phyloP scores from a whole-genome alignment of 371 early-diverging fungal species.

The Vairimorpha apis region DNA sequence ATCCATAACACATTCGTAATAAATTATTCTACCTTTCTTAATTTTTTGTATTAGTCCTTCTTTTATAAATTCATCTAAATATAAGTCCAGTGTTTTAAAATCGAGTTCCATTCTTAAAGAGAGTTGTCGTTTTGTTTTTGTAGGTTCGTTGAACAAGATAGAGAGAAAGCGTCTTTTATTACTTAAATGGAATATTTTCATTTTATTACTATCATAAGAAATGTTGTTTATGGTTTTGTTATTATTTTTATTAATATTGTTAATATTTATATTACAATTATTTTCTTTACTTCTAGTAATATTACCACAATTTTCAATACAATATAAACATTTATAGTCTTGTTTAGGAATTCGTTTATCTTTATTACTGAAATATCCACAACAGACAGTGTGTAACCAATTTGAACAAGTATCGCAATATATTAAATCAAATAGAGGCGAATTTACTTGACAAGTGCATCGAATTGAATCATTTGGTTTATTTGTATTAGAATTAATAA shows the following conservation, averaged over 20 bases:
- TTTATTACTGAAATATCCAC: conserved; percentile 52
- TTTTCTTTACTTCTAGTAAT: too few relatives aligned
- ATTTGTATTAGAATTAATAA: too few relatives aligned
- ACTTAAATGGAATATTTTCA: too few relatives aligned
- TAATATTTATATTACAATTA: too few relatives aligned
- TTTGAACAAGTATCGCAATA: conserved; percentile 46
- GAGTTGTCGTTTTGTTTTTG: background rate
- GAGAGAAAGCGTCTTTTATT: background rate
- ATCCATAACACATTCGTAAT: background rate
- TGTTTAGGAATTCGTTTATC: conserved; percentile 51
- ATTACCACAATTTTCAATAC: background rate
- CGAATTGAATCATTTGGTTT: background rate
- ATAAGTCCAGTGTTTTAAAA: background rate
- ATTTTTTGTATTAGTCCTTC: background rate
- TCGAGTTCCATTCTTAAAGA: background rate
- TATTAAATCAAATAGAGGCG: conserved; percentile 40
- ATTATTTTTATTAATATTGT: too few relatives aligned
- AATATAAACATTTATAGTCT: conserved; percentile 35
- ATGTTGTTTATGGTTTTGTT: too few relatives aligned
- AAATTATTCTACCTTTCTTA: background rate
- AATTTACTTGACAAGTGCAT: conserved; percentile 40
- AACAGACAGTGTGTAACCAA: conserved; percentile 59
- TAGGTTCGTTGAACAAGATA: background rate
- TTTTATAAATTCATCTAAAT: background rate
- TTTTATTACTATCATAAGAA: too few relatives aligned